Evolutionary conservation across 139 green algal species (phyloP).

Genomic region (Asterochloris erici): DNA sequence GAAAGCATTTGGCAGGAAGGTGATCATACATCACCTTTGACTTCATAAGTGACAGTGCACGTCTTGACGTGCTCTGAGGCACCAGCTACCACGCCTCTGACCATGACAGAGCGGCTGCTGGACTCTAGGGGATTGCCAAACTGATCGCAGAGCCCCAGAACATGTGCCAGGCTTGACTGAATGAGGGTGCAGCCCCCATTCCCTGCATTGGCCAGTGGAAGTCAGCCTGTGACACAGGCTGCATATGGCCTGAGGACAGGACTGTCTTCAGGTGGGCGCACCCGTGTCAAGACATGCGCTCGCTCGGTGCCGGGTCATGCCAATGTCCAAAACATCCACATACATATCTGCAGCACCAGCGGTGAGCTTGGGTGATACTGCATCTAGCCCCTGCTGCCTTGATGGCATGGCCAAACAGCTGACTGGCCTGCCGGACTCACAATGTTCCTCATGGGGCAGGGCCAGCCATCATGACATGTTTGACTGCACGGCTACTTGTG

Average conservation of each 20-base stretch:
- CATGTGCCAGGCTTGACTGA: slow-evolving; percentile 9
- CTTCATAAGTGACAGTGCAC: slow-evolving; percentile 19
- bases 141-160: slow-evolving; percentile 19
- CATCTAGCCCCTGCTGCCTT: too few species aligned
- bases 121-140: slow-evolving; percentile 8
- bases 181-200: slow-evolving; percentile 27
- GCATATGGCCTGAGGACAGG: too few species aligned
- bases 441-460: too few species aligned
- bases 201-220: background rate
- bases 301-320: background rate
- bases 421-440: too few species aligned
- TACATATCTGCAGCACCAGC: too few species aligned
- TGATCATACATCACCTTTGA: slow-evolving; percentile 16
- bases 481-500: too few species aligned
- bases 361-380: too few species aligned
- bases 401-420: too few species aligned
- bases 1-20: background rate
- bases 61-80: slow-evolving; percentile 15
- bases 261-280: background rate
- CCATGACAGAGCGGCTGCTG: background rate
- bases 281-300: slow-evolving; percentile 17
- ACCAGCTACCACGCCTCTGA: slow-evolving; percentile 26
- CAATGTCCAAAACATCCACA: slow-evolving; percentile 15
- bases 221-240: too few species aligned
- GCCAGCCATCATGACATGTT: too few species aligned